phyloP scores from a whole-genome alignment of 768 basidiomycete species.

The Hirschioporus abietinus region DNA sequence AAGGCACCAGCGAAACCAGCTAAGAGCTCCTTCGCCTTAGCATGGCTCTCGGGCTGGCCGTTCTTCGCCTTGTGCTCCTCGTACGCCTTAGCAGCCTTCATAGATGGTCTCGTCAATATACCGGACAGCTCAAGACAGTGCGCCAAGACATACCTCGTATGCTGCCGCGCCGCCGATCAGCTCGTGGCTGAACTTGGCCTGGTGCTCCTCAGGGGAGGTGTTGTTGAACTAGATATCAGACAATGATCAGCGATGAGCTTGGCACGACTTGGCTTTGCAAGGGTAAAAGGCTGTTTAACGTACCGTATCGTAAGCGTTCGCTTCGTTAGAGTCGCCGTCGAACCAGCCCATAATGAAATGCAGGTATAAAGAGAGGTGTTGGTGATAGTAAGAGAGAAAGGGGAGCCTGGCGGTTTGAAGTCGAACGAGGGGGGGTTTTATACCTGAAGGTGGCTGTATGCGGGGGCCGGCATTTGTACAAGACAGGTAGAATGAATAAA shows the following conservation, averaged over 20 bases:
- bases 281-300: not conserved
- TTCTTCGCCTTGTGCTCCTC: constrained; percentile 45
- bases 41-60: constrained; percentile 47
- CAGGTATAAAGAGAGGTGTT: constrained; percentile 1
- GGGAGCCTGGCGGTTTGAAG: not conserved
- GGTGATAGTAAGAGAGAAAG: constrained; percentile 7
- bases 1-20: constrained; percentile 54
- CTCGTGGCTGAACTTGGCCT: constrained; percentile 59
- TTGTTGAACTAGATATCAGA: not conserved
- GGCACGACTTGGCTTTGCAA: not conserved
- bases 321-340: constrained; percentile 34
- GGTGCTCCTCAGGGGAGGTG: constrained; percentile 29
- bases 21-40: constrained; percentile 51
- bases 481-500: not conserved
- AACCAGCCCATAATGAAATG: constrained; percentile 38
- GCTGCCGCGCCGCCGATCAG: constrained; percentile 62
- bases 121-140: not conserved
- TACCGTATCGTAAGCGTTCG: constrained; percentile 38
- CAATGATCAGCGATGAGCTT: not conserved
- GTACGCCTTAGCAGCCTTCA: constrained; percentile 58
- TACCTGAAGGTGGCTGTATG: constrained; percentile 1
- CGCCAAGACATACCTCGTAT: constrained; percentile 42
- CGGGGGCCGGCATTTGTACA: not conserved
- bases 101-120: not conserved
- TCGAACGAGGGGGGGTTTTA: not conserved